phyloP scores from a whole-genome alignment of 75 land plant species.

The Pinus tabuliformis region DNA sequence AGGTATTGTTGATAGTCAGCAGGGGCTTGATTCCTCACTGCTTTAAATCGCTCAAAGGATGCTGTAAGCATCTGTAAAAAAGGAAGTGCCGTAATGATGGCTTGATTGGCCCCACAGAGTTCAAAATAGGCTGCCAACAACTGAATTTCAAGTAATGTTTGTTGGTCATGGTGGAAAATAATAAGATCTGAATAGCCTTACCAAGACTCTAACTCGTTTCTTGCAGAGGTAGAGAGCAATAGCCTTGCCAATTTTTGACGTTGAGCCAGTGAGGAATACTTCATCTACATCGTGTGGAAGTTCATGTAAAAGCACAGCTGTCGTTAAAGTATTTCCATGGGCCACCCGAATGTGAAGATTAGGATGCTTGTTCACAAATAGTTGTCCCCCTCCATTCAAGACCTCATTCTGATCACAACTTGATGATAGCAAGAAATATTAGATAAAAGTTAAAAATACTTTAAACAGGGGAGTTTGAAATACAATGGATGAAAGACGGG shows the following conservation, averaged over 20 bases:
- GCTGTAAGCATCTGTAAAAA: constrained; percentile 39
- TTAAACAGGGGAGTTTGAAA: background rate
- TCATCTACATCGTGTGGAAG: constrained; percentile 18
- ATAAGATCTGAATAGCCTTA: constrained; percentile 8
- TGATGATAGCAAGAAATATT: background rate
- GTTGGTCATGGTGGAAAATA: background rate
- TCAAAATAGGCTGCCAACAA: background rate
- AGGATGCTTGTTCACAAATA: constrained; percentile 32
- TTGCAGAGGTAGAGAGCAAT: constrained; percentile 38
- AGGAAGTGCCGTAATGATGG: background rate
- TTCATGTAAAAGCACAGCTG: constrained; percentile 34
- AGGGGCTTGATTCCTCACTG: constrained; percentile 20
- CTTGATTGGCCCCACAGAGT: background rate
- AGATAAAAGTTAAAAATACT: background rate
- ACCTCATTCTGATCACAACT: constrained; percentile 30
- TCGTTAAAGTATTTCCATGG: constrained; percentile 45
- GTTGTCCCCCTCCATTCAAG: constrained; percentile 39
- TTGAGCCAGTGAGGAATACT: constrained; percentile 39
- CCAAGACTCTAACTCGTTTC: constrained; percentile 36
- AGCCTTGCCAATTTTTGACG: constrained; percentile 46
- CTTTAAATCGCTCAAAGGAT: constrained; percentile 29
- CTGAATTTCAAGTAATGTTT: background rate
- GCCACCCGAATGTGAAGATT: constrained; percentile 29
- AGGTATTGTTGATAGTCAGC: constrained; percentile 16
- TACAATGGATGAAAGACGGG: background rate